A percentile compares a stretch with the other conserved stretches of the same genome.
phyloP scores from a whole-genome alignment of 2,329 filamentous ascomycete species.

The Trichoderma breve region DNA sequence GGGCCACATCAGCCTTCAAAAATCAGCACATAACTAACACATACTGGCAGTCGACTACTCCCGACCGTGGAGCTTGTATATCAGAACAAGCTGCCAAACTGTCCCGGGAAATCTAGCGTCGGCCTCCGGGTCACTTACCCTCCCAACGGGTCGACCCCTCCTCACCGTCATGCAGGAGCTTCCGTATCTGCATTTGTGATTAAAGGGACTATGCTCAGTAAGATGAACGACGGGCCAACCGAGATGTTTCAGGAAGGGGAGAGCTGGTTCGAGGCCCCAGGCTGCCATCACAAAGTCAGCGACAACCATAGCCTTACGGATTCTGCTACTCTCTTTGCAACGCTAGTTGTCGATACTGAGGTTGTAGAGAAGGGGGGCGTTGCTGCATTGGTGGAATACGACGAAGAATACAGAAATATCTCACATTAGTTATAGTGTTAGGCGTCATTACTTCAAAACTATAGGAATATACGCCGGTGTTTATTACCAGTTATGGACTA shows the following conservation, averaged over 20 bases:
- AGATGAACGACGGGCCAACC: not conserved
- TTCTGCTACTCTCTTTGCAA: not conserved
- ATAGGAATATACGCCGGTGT: too few relatives aligned
- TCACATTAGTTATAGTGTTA: too few relatives aligned
- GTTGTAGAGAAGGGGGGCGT: not conserved
- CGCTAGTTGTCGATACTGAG: not conserved
- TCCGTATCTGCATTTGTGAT: not conserved
- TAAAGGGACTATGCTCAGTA: not conserved
- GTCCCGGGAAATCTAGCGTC: not conserved
- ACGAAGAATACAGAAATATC: not conserved
- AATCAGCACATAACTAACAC: not conserved
- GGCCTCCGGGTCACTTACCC: not conserved
- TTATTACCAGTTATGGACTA: too few relatives aligned
- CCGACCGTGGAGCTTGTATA: not conserved
- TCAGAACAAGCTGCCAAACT: not conserved
- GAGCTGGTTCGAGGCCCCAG: not conserved
- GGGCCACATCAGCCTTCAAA: not conserved
- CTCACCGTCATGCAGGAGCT: not conserved
- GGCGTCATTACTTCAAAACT: too few relatives aligned
- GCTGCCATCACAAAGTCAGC: not conserved
- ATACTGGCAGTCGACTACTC: not conserved
- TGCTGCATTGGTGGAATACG: not conserved
- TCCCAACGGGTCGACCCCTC: not conserved
- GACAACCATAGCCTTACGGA: not conserved
- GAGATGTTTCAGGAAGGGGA: not conserved